Percentiles rank a stretch among this genome's conserved stretches.
phyloP scores from a whole-genome alignment of 1,139 yeast species.

The Sugiyamaella sp. region DNA sequence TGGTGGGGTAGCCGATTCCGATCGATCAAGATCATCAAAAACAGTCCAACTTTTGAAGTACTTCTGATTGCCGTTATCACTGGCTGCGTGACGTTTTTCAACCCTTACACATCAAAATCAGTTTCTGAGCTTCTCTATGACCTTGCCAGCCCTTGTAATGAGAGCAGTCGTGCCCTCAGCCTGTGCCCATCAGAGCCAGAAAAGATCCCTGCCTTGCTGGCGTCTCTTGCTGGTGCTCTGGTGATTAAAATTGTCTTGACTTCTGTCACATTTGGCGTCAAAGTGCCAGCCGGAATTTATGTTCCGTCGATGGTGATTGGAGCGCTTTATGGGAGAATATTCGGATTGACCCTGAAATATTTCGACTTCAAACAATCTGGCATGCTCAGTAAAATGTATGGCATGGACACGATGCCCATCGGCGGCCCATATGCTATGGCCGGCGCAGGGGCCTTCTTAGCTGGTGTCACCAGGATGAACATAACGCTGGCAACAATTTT shows the following conservation, averaged over 20 bases:
- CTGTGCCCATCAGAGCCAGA: constrained; percentile 49
- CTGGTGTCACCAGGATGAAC: constrained; percentile 69
- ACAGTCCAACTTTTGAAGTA: constrained; percentile 55
- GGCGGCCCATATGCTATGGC: constrained; percentile 68
- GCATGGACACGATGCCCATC: constrained; percentile 32
- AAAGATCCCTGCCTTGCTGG: constrained; percentile 45
- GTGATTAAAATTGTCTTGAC: constrained; percentile 53
- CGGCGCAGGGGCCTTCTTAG: constrained; percentile 70
- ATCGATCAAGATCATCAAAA: constrained; percentile 42
- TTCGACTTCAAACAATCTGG: constrained; percentile 36
- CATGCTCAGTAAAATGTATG: constrained; percentile 12
- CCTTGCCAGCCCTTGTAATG: constrained; percentile 55
- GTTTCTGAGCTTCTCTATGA: constrained; percentile 57
- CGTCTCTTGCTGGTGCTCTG: constrained; percentile 50
- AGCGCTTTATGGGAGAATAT: constrained; percentile 61
- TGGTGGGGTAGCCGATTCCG: constrained; percentile 55
- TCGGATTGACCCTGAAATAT: constrained; percentile 54
- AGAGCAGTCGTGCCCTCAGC: constrained; percentile 28
- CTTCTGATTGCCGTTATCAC: constrained; percentile 52
- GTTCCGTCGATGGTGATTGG: constrained; percentile 74
- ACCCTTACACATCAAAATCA: constrained; percentile 57
- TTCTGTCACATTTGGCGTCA: constrained; percentile 60
- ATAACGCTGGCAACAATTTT: constrained; percentile 61
- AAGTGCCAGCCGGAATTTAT: constrained; percentile 67
- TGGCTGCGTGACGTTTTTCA: constrained; percentile 54